Conservation (phyloP, 2,329 filamentous ascomycete genomes). For the Fusarium buharicum region DNA sequence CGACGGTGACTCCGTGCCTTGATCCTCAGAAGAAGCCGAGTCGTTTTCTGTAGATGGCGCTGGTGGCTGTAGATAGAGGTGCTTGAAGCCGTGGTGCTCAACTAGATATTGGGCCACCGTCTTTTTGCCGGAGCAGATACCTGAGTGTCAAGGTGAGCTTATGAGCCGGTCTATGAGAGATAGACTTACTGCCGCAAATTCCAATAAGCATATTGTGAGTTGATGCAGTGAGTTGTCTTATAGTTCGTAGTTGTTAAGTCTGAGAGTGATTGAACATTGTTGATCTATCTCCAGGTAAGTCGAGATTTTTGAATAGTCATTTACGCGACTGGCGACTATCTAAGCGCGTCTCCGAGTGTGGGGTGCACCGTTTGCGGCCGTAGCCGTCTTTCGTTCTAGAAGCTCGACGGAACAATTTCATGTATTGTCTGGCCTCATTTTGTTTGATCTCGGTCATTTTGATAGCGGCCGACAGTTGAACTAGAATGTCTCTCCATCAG, state of each 20-base stretch:
- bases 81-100: constrained; percentile 82
- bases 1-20: constrained; percentile 15
- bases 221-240: not conserved
- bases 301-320: constrained; percentile 17
- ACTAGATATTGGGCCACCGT: constrained; percentile 90
- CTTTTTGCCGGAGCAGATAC: constrained; percentile 92
- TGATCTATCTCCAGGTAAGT: constrained; percentile 4
- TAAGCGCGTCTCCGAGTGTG: constrained; percentile 38
- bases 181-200: constrained; percentile 73
- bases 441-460: not conserved
- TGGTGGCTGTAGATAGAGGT: constrained; percentile 66
- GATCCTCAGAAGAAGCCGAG: constrained; percentile 22
- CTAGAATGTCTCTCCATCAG: constrained; percentile 32
- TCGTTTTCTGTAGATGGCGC: constrained; percentile 8
- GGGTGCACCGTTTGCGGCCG: constrained; percentile 20
- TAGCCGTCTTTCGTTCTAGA: constrained; percentile 24
- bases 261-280: not conserved
- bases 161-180: not conserved
- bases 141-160: constrained; percentile 57
- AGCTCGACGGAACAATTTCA: constrained; percentile 18
- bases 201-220: constrained; percentile 74
- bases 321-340: constrained; percentile 33
- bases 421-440: not conserved
- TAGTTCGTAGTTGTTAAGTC: not conserved
- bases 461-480: constrained; percentile 15